A percentile compares a stretch with the other conserved stretches of the same genome.
Conservation (phyloP, 176 grass and related monocot species). For the Melocanna baccifera region DNA sequence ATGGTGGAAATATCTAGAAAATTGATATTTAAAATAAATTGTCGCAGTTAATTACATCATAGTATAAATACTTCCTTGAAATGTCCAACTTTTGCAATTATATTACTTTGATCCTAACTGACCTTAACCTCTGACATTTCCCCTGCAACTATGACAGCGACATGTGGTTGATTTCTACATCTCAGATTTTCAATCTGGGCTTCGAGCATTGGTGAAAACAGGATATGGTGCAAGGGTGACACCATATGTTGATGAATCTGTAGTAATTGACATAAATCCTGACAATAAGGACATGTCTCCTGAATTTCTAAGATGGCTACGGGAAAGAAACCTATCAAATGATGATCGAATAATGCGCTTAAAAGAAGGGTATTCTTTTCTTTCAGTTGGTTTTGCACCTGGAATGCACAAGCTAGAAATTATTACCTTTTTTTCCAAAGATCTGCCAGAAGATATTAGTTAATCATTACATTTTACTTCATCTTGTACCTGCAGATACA, state of each 20-base stretch:
- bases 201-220: conserved; percentile 89
- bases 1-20: neutral
- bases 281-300: conserved; percentile 91
- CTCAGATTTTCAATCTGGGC: conserved; percentile 97
- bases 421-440: neutral
- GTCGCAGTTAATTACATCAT: neutral
- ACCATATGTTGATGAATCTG: conserved; percentile 83
- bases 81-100: neutral
- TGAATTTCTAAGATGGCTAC: conserved; percentile 86
- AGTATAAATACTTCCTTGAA: neutral
- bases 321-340: conserved; percentile 76
- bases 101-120: neutral
- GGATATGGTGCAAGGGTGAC: conserved; percentile 72
- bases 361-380: conserved; percentile 89
- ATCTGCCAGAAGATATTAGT: neutral
- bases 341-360: conserved; percentile 84
- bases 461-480: conserved; percentile 6
- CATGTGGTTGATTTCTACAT: conserved; percentile 97
- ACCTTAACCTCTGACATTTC: conserved; percentile 8
- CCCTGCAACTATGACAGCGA: conserved; percentile 45
- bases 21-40: neutral
- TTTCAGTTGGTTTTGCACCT: neutral
- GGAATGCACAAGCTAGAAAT: conserved; percentile 13
- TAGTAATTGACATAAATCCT: conserved; percentile 80
- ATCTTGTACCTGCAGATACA: conserved; percentile 57